Percentiles rank a stretch among this genome's conserved stretches.
Conservation (phyloP, 129 eudicot species). For the Arctium lappa region DNA sequence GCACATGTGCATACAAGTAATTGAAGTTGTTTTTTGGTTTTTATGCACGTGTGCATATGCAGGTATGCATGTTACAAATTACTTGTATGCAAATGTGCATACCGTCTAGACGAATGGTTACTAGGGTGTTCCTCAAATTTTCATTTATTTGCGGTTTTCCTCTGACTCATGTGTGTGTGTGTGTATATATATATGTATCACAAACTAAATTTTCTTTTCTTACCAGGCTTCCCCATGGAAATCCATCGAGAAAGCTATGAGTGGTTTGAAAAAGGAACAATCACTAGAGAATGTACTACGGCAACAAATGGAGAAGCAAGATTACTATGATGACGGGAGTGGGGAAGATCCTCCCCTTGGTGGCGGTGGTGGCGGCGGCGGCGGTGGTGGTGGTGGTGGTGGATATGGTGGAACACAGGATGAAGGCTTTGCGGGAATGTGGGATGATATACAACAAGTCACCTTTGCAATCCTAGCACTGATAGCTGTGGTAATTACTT, state of each 20-base stretch:
- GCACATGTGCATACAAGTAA: too few species aligned
- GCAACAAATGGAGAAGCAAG: slow-evolving; percentile 67
- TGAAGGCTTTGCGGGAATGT: slow-evolving; percentile 43
- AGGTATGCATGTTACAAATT: too few species aligned
- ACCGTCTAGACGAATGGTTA: too few species aligned
- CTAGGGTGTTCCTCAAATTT: too few species aligned
- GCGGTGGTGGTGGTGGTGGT: slow-evolving; percentile 36
- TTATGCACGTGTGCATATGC: too few species aligned
- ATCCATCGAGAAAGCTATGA: slow-evolving; percentile 64
- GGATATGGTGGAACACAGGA: slow-evolving; percentile 59
- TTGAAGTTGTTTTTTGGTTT: too few species aligned
- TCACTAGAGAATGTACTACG: slow-evolving; percentile 69
- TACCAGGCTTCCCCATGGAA: slow-evolving; percentile 73
- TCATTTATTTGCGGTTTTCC: too few species aligned
- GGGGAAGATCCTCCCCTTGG: slow-evolving; percentile 41
- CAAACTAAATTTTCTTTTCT: not conserved
- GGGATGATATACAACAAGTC: slow-evolving; percentile 63
- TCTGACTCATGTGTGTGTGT: too few species aligned
- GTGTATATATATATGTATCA: not conserved
- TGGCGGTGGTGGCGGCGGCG: slow-evolving; percentile 42
- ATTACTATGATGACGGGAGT: slow-evolving; percentile 60
- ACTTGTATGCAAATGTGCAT: too few species aligned
- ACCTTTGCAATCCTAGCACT: slow-evolving; percentile 54
- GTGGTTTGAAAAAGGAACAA: slow-evolving; percentile 53
- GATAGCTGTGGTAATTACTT: slow-evolving; percentile 47